Evolutionary conservation across 2,329 filamentous ascomycete genomes (phyloP).

Genomic region (Diaporthe citri): DNA sequence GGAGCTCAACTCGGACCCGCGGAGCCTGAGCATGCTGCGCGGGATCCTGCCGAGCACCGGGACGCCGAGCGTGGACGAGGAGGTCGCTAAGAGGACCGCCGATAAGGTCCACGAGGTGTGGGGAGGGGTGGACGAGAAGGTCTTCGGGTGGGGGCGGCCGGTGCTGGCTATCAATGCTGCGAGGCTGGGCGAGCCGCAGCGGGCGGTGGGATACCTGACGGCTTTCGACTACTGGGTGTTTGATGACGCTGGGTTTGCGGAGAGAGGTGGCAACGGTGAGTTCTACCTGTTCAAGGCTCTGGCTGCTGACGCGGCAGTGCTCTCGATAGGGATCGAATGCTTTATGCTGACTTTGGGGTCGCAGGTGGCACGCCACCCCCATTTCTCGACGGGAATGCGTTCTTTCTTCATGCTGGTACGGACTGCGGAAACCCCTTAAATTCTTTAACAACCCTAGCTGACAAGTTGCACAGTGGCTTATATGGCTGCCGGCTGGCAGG

Average conservation of each 20-base stretch:
- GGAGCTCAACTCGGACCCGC: conserved; percentile 55
- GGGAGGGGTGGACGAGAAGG: conserved; percentile 52
- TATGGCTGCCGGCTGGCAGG: conserved; percentile 17
- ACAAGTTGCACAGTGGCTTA: background rate
- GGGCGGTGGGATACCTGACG: conserved; percentile 56
- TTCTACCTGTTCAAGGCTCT: background rate
- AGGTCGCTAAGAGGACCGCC: conserved; percentile 52
- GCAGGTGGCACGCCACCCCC: conserved; percentile 9
- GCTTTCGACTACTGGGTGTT: conserved; percentile 57
- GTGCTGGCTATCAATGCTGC: conserved; percentile 61
- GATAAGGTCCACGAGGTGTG: conserved; percentile 55
- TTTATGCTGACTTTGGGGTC: background rate
- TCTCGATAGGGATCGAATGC: no score
- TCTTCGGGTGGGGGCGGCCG: conserved; percentile 61
- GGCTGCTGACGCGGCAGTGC: background rate
- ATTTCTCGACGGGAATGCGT: conserved; percentile 8
- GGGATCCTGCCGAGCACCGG: conserved; percentile 57
- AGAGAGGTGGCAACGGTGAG: conserved; percentile 8
- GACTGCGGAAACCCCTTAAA: fast-evolving
- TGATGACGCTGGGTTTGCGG: conserved; percentile 51
- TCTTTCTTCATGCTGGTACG: conserved; percentile 12
- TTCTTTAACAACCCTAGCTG: background rate
- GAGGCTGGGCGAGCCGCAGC: conserved; percentile 55
- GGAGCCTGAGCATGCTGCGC: conserved; percentile 59
- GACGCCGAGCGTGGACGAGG: conserved; percentile 41